Evolutionary conservation across 1,284 basidiomycete species (phyloP).

Genomic region (Termitomyces sp.): DNA sequence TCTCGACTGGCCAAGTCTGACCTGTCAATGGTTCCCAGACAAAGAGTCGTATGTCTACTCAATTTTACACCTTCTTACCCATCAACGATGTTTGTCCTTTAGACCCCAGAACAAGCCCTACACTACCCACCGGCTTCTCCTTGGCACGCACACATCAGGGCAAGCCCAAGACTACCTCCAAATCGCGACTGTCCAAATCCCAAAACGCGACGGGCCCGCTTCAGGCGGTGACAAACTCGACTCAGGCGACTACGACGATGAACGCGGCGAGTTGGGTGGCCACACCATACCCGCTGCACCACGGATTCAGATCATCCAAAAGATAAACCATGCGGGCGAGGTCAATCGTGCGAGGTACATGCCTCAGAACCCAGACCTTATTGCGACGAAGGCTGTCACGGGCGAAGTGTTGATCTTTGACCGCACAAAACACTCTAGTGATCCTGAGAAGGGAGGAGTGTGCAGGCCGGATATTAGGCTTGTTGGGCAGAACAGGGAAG

Average conservation of each 20-base stretch:
- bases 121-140: conserved; percentile 87
- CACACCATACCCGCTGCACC: conserved; percentile 76
- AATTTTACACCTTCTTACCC: not conserved
- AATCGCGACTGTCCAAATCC: conserved; percentile 92
- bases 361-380: conserved; percentile 97
- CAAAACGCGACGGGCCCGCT: conserved; percentile 62
- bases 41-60: conserved; percentile 71
- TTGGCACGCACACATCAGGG: conserved; percentile 97
- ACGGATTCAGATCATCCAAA: conserved; percentile 86
- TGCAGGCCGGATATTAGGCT: conserved; percentile 91
- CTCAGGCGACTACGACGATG: conserved; percentile 85
- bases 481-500: conserved; percentile 89
- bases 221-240: conserved; percentile 69
- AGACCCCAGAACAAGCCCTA: conserved; percentile 88
- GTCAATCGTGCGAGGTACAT: conserved; percentile 98
- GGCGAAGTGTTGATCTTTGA: conserved; percentile 96
- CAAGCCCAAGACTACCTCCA: conserved; percentile 95
- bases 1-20: conserved; percentile 96
- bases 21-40: conserved; percentile 99
- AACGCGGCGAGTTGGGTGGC: conserved; percentile 87
- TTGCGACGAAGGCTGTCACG: conserved; percentile 89
- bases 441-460: conserved; percentile 79
- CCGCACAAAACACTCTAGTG: conserved; percentile 93
- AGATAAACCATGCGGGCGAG: conserved; percentile 95
- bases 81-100: not conserved